phyloP scores from a whole-genome alignment of 352 stramenopile genomes.

The Globisporangium abappressorium region DNA sequence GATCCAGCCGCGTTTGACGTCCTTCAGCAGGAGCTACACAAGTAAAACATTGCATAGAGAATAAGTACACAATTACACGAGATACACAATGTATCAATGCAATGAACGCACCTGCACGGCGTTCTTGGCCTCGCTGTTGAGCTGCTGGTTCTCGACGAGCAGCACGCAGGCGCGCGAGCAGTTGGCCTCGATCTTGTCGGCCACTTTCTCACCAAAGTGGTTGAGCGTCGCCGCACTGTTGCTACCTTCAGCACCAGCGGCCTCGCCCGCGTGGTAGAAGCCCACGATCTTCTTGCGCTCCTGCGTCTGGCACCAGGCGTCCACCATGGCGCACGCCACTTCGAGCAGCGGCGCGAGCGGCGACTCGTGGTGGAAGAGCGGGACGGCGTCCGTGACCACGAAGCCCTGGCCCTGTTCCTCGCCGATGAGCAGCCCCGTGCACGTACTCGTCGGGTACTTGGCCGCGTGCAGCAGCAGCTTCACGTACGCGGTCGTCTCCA shows the following conservation, averaged over 20 bases:
- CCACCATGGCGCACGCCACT: conserved; percentile 64
- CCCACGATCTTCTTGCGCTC: conserved; percentile 61
- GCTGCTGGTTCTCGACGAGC: conserved; percentile 59
- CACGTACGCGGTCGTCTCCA: conserved; percentile 59
- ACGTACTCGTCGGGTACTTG: conserved; percentile 44
- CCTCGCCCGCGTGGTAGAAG: conserved; percentile 52
- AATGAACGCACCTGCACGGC: conserved; percentile 38
- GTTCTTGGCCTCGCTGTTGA: conserved; percentile 48
- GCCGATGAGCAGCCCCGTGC: conserved; percentile 60
- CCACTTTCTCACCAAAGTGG: conserved; percentile 60
- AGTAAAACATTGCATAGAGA: neutral
- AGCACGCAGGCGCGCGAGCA: conserved; percentile 70
- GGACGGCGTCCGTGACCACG: conserved; percentile 54
- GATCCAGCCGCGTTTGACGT: conserved; percentile 78
- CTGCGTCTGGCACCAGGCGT: conserved; percentile 43
- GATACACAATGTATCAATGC: neutral
- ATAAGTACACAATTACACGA: neutral
- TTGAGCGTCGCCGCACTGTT: conserved; percentile 35
- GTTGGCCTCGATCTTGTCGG: conserved; percentile 64
- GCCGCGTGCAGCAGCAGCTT: conserved; percentile 77
- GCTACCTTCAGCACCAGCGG: conserved; percentile 18
- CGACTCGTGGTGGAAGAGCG: conserved; percentile 77
- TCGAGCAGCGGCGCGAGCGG: conserved; percentile 65
- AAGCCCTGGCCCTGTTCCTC: conserved; percentile 45
- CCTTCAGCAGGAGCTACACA: conserved; percentile 63